Evolutionary conservation across 768 basidiomycete species (phyloP), one percentile per base, ranked within the genome.

Genomic region (Coprinellus micaceus): DNA sequence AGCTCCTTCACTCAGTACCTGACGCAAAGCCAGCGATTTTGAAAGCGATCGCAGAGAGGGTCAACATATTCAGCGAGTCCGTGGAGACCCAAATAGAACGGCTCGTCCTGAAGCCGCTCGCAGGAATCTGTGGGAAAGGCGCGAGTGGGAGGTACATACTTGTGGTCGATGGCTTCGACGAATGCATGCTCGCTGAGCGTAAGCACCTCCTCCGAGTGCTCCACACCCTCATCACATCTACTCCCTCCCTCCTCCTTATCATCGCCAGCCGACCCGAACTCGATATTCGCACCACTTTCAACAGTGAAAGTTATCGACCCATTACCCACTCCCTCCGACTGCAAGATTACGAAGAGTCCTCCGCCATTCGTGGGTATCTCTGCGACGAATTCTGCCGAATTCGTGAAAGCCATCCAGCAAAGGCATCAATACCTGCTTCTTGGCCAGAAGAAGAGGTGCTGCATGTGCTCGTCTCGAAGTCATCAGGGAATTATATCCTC

Each of bases 381-480:
- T n/a, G 13, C 13, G 28, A 19, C 17, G 37, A 29, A 10, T 54
- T 50, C 26, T 9, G 28, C 11, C 39, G 22, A 11, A 52, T 52
- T 15, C 29, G 29, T 10, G 48, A 47, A n/a, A 24, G n/a, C 4
- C 15, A 30, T 6, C n/a, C 15, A 5, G 29, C 10, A n/a, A 13
- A 21, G 6, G 15, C 17, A 5, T 52, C 24, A n/a, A 13, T 30
- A 12, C 30, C 46, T 1, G 24, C 12, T 11, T 12, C 15, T 24
- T 58, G 58, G 58, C 58, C 48, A 5, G 39, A 28, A 1, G 58
- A 58, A 25, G 41, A 36, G 19, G 40, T 48, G 9, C 15, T 58
- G 9, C 26, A 51, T 13, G 15, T 22, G 21, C 33, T 51, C 19
- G 49, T 51, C 7, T 30, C 25, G 9, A 54, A 54, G 19, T 24